Evolutionary conservation across 257 asterid genomes (phyloP).

Genomic region (Echium plantagineum): DNA sequence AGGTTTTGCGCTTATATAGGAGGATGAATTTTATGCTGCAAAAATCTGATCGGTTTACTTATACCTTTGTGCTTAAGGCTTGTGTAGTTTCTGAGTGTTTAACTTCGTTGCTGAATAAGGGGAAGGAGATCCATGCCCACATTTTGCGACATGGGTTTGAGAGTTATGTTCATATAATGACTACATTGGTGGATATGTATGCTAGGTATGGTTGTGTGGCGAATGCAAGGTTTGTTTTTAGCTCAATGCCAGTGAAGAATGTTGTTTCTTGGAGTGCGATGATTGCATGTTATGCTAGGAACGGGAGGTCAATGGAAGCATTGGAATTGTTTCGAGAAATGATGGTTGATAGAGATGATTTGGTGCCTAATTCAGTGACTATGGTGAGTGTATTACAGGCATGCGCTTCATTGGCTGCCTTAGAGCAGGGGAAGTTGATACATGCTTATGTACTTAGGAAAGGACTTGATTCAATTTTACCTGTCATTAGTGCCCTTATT

Average conservation of each 20-base stretch:
- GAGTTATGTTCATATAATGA: conserved; percentile 57
- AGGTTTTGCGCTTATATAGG: conserved; percentile 47
- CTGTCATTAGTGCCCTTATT: conserved; percentile 64
- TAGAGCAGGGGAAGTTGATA: conserved; percentile 79
- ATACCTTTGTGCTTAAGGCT: conserved; percentile 76
- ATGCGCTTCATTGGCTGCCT: conserved; percentile 63
- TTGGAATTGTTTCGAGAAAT: conserved; percentile 52
- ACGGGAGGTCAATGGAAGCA: conserved; percentile 57
- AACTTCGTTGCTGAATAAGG: conserved; percentile 21
- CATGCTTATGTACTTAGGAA: conserved; percentile 72
- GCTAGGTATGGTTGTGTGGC: conserved; percentile 59
- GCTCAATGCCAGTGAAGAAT: conserved; percentile 51
- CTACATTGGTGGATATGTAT: conserved; percentile 77
- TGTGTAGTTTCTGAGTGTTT: conserved; percentile 51
- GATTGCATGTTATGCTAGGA: conserved; percentile 72
- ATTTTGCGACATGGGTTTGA: conserved; percentile 70
- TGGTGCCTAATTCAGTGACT: conserved; percentile 81
- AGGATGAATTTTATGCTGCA: conserved; percentile 51
- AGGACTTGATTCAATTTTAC: conserved; percentile 66
- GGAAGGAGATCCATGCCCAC: conserved; percentile 71
- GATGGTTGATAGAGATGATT: conserved; percentile 36
- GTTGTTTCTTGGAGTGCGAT: conserved; percentile 91
- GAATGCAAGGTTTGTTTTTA: conserved; percentile 44
- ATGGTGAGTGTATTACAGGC: conserved; percentile 94
- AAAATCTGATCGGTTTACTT: conserved; percentile 76